Conservation (phyloP, 495 filamentous ascomycete species). For the Apiosordaria backusii region DNA sequence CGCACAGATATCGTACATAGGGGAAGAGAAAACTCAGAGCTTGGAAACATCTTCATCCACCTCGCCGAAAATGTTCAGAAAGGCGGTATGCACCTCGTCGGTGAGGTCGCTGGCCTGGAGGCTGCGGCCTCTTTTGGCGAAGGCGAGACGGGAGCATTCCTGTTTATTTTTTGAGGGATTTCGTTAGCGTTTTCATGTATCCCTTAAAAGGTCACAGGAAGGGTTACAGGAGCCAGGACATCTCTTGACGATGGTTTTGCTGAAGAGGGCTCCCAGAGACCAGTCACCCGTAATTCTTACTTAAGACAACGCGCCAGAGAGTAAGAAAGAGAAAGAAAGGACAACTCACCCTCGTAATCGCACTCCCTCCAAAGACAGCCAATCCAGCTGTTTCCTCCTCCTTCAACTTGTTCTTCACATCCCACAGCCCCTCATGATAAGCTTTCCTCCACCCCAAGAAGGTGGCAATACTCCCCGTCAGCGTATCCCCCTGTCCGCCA, state of each 20-base stretch:
- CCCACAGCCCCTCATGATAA: conserved; percentile 82
- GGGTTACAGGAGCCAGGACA: neutral
- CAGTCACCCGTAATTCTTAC: no score
- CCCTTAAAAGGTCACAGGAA: neutral
- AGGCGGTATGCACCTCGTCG: conserved; percentile 80
- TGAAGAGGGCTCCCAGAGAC: no score
- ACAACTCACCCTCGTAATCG: conserved; percentile 66
- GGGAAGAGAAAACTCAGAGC: conserved; percentile 17
- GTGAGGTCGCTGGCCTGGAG: conserved; percentile 94
- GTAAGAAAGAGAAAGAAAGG: neutral
- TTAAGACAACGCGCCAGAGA: no score
- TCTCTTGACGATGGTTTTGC: no score
- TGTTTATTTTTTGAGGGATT: conserved; percentile 17
- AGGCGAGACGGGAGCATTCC: conserved; percentile 87
- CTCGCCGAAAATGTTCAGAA: conserved; percentile 72
- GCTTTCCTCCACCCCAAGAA: conserved; percentile 82
- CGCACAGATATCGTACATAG: neutral
- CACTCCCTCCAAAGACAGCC: conserved; percentile 80
- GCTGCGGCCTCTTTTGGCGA: conserved; percentile 79
- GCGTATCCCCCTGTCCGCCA: conserved; percentile 92
- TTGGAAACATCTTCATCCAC: conserved; percentile 26
- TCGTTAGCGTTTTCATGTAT: conserved; percentile 17
- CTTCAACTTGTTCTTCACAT: conserved; percentile 52
- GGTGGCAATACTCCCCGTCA: conserved; percentile 86
- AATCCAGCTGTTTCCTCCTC: conserved; percentile 67